Evolutionary conservation across 2,329 filamentous ascomycete genomes (phyloP).

Genomic region (Aureobasidium subglaciale): DNA sequence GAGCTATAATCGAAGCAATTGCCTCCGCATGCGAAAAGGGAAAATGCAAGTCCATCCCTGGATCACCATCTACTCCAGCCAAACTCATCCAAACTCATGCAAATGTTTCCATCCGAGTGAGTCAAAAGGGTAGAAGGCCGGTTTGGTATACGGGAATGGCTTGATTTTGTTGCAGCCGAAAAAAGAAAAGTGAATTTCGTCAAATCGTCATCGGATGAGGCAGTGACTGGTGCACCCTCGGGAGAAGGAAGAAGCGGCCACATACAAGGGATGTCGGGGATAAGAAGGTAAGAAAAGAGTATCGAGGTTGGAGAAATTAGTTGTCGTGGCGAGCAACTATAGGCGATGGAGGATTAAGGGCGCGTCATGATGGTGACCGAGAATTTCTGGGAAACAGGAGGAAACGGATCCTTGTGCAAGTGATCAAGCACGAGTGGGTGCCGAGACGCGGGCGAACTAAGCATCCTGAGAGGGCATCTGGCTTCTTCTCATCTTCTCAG

Average conservation of each 20-base stretch:
- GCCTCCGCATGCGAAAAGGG: slow-evolving; percentile 12
- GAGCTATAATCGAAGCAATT: slow-evolving; percentile 16
- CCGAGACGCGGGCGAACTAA: slow-evolving; percentile 4
- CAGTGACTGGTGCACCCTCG: slow-evolving; percentile 14
- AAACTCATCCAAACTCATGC: not conserved
- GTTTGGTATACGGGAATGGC: not conserved
- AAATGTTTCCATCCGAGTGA: not conserved
- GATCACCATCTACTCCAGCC: not conserved
- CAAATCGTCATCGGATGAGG: slow-evolving; percentile 15
- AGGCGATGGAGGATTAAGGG: not conserved
- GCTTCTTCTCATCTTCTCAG: slow-evolving; percentile 97
- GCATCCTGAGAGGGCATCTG: slow-evolving; percentile 48
- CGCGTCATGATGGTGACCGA: not conserved
- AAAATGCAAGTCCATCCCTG: not conserved
- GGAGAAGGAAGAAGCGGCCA: slow-evolving; percentile 8
- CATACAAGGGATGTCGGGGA: slow-evolving; percentile 11
- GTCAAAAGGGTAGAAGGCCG: not conserved
- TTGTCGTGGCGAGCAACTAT: slow-evolving; percentile 6
- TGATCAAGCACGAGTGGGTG: not conserved
- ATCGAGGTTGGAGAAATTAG: slow-evolving; percentile 1
- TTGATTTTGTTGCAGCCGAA: not conserved
- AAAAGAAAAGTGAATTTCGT: slow-evolving; percentile 12
- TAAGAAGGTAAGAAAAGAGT: slow-evolving; percentile 4
- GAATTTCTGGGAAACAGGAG: not conserved
- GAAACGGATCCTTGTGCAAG: not conserved